Percentiles rank a stretch among this genome's conserved stretches.
Evolutionary conservation across 2,329 filamentous ascomycete species (phyloP).

Genomic region (Karstenula rhodostoma): DNA sequence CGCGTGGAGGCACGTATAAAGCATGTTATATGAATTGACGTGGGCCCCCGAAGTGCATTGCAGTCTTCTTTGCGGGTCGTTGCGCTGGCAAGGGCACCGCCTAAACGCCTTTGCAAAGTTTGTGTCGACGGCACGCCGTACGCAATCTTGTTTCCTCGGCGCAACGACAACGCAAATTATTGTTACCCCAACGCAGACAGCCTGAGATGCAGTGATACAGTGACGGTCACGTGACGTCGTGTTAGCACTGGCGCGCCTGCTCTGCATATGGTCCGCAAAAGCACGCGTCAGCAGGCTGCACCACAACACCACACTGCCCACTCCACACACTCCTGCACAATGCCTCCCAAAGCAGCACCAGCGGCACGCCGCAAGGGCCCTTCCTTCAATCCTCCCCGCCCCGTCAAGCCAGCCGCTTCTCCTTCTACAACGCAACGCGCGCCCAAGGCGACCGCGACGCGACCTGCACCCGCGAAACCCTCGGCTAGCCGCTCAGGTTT

Average conservation of each 20-base stretch:
- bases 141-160: neutral
- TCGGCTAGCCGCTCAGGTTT: conserved; percentile 29
- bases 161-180: neutral
- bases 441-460: conserved; percentile 25
- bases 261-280: neutral
- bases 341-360: conserved; percentile 38
- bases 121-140: neutral
- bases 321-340: conserved; percentile 11
- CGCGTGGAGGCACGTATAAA: conserved; percentile 4
- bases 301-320: conserved; percentile 3
- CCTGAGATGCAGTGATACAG: neutral
- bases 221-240: conserved; percentile 13
- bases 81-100: neutral
- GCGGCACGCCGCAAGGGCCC: conserved; percentile 40
- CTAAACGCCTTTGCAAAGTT: neutral
- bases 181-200: neutral
- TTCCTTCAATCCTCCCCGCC: conserved; percentile 49
- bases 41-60: neutral
- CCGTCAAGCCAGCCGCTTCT: conserved; percentile 35
- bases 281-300: conserved; percentile 4
- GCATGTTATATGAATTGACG: neutral
- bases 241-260: conserved; percentile 1
- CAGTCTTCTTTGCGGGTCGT: neutral
- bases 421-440: conserved; percentile 33
- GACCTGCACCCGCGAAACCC: conserved; percentile 33